Evolutionary conservation across 768 basidiomycete species (phyloP), one percentile per base, ranked within the genome.

Genomic region (Rhizopogon roseolus): DNA sequence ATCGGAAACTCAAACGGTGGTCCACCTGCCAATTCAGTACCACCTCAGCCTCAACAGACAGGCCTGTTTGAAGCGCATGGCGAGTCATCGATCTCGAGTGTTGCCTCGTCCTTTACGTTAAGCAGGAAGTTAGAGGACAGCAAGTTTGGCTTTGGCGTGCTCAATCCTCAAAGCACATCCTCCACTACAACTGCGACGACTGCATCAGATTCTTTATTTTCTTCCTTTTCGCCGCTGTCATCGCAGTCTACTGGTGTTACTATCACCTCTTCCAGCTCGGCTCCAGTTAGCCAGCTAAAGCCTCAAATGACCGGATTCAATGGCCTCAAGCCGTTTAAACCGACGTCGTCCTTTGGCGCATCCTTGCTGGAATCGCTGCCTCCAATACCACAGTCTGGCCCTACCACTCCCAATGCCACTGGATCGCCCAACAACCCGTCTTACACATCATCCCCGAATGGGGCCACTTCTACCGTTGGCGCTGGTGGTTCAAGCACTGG

Each of bases 241-340:
- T 76, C 68, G 28, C 84, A 84, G 59, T 71, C 77, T 14, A 82
- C 85, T 1, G 80, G 80, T 16, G 66, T 72, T 6, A 68, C 76
- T 0, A 55, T 62, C 11, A 55, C 66, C 25, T 68, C 74, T 0
- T 64, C 74, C 5, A 64, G 68, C 37, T 55, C 68, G 22, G 37
- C 57, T 39, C 28, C 49, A 32, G 32, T 25, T 56, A 41, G 50
- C 42, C 63, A 56, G 41, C 49, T 81, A 14, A 75, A 73, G 58
- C 60, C 77, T 4, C 80, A 81, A 60, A 49, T 59, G 43, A 81
- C 80, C 5, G 81, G 80, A 2, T 80, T 76, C 51, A 73, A 77
- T 25, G 86, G 84, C 5, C 66, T 91, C 58, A 90, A 87, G 64
- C 81, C 88, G 6, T 93, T 93, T 76, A 90, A 91, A 62, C 91